phyloP scores from a whole-genome alignment of 257 asterid species.

The Avicennia marina region DNA sequence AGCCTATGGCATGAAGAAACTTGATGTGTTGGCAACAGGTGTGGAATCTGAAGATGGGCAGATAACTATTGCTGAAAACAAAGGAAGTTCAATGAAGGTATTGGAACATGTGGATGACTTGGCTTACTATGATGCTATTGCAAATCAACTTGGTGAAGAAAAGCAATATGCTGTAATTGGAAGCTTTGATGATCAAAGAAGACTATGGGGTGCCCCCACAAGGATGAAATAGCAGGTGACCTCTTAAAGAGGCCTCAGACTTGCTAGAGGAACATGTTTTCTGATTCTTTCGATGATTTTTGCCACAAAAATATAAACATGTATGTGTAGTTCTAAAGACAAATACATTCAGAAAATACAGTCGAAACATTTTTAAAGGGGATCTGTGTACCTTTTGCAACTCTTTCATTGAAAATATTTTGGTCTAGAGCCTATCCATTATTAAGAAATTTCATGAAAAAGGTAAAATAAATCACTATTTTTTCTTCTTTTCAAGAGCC shows the following conservation, averaged over 20 bases:
- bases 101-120: constrained; percentile 49
- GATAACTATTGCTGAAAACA: constrained; percentile 26
- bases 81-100: constrained; percentile 50
- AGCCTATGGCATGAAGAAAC: constrained; percentile 22
- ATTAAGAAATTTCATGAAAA: too few species aligned
- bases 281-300: constrained; percentile 10
- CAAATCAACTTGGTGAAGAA: constrained; percentile 44
- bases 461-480: too few species aligned
- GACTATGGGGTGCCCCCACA: constrained; percentile 43
- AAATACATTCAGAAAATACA: neutral
- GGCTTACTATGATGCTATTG: constrained; percentile 42
- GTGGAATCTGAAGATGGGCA: constrained; percentile 57
- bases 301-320: too few species aligned
- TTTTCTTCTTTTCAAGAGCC: too few species aligned
- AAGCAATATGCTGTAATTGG: constrained; percentile 64
- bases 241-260: neutral
- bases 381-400: too few species aligned
- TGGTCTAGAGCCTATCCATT: too few species aligned
- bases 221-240: constrained; percentile 11
- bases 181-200: constrained; percentile 67
- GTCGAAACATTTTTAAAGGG: neutral
- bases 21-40: constrained; percentile 48
- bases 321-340: too few species aligned
- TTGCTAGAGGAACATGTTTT: neutral
- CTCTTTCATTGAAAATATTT: too few species aligned